Evolutionary conservation across 306 rosid species (phyloP).

Genomic region (Citrullus amarus): DNA sequence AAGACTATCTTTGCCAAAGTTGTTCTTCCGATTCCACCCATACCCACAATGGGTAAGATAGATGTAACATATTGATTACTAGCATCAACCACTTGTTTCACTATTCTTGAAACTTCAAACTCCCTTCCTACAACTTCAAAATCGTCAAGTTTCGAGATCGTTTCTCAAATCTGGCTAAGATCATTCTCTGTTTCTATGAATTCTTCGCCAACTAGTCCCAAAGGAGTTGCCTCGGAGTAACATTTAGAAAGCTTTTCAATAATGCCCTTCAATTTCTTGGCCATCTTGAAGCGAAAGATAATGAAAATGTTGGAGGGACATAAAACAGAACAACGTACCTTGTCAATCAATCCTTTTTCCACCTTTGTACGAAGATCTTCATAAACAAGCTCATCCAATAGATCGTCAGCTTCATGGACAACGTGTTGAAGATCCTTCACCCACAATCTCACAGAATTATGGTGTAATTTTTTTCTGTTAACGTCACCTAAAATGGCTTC

Average conservation of each 20-base stretch:
- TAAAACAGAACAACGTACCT: background rate
- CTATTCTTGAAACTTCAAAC: background rate
- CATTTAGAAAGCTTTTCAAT: background rate
- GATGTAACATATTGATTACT: background rate
- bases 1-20: conserved; percentile 4
- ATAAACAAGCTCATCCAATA: conserved; percentile 1
- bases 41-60: conserved; percentile 9
- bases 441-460: background rate
- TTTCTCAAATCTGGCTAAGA: background rate
- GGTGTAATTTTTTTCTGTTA: background rate
- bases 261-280: background rate
- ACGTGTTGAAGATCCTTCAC: background rate
- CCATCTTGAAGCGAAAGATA: background rate
- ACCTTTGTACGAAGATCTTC: background rate
- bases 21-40: conserved; percentile 11
- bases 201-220: background rate
- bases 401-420: background rate
- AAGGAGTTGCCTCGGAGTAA: background rate
- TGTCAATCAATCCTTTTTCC: background rate
- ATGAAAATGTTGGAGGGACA: background rate
- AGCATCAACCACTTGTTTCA: background rate
- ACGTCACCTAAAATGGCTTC: background rate
- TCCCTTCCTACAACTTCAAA: background rate
- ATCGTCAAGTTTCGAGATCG: background rate
- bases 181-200: background rate